Conservation (phyloP, 352 stramenopile species). For the Globisporangium radiosum region DNA sequence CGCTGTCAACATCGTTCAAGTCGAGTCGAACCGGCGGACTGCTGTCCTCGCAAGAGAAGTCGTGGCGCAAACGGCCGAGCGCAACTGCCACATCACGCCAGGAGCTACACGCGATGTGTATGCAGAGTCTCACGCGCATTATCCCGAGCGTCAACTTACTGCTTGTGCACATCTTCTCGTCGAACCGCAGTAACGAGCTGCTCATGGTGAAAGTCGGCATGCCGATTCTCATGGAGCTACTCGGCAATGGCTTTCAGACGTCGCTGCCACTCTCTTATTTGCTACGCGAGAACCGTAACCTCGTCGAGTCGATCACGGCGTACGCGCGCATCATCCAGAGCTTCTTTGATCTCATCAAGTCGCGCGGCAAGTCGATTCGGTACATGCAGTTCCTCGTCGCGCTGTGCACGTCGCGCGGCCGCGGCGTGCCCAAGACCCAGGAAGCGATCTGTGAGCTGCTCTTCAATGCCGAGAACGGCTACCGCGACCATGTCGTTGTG, state of each 20-base stretch:
- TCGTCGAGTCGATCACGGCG: constrained; percentile 65
- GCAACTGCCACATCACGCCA: constrained; percentile 11
- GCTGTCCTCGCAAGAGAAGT: constrained; percentile 18
- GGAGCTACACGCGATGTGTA: constrained; percentile 28
- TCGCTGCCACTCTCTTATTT: constrained; percentile 60
- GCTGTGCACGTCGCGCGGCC: constrained; percentile 51
- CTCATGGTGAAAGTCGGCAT: constrained; percentile 49
- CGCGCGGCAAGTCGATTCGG: constrained; percentile 54
- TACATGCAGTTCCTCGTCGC: constrained; percentile 75
- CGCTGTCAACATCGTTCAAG: background rate
- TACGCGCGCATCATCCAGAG: constrained; percentile 53
- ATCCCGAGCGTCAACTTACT: constrained; percentile 48
- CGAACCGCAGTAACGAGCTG: constrained; percentile 50
- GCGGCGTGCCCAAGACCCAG: constrained; percentile 60
- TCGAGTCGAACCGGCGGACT: constrained; percentile 12
- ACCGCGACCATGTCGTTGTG: constrained; percentile 47
- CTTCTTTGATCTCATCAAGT: constrained; percentile 73
- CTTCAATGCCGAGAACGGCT: constrained; percentile 52
- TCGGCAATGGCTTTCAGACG: constrained; percentile 68
- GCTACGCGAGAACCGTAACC: constrained; percentile 59
- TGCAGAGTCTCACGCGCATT: constrained; percentile 56
- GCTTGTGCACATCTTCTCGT: constrained; percentile 55
- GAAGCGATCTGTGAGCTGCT: constrained; percentile 67
- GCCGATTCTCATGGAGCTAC: constrained; percentile 60
- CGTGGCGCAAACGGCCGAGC: constrained; percentile 21